Evolutionary conservation across 2,329 filamentous ascomycete species (phyloP).

Genomic region (Ophiostoma quercus): DNA sequence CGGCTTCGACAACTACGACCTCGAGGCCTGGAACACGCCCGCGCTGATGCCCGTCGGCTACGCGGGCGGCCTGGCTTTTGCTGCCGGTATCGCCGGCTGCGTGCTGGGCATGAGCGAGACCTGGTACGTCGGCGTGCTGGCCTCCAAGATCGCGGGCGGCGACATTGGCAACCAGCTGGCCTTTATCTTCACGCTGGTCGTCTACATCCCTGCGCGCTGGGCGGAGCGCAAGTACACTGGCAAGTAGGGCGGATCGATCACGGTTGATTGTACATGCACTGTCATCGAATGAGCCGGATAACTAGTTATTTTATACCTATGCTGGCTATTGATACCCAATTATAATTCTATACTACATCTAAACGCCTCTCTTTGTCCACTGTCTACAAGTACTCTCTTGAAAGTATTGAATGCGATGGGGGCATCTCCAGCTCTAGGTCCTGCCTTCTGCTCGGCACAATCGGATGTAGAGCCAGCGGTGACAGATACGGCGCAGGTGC

Average conservation of each 20-base stretch:
- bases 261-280: background rate
- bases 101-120: slow-evolving; percentile 56
- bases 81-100: slow-evolving; percentile 44
- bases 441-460: background rate
- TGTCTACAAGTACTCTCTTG: background rate
- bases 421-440: background rate
- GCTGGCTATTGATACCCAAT: slow-evolving; percentile 9
- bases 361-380: background rate
- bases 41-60: slow-evolving; percentile 41
- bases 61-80: slow-evolving; percentile 42
- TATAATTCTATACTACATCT: background rate
- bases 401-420: background rate
- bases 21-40: slow-evolving; percentile 46
- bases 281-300: background rate
- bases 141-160: slow-evolving; percentile 42
- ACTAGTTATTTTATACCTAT: slow-evolving; percentile 9
- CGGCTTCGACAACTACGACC: slow-evolving; percentile 42
- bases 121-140: slow-evolving; percentile 48
- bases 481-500: background rate
- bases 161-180: slow-evolving; percentile 51
- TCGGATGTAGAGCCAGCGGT: slow-evolving; percentile 1
- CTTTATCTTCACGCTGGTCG: slow-evolving; percentile 44
- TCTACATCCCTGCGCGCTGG: slow-evolving; percentile 45
- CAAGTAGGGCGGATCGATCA: slow-evolving; percentile 29
- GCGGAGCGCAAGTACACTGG: slow-evolving; percentile 45